Conservation (phyloP, 2,329 filamentous ascomycete species). For the Botryotinia convoluta region DNA sequence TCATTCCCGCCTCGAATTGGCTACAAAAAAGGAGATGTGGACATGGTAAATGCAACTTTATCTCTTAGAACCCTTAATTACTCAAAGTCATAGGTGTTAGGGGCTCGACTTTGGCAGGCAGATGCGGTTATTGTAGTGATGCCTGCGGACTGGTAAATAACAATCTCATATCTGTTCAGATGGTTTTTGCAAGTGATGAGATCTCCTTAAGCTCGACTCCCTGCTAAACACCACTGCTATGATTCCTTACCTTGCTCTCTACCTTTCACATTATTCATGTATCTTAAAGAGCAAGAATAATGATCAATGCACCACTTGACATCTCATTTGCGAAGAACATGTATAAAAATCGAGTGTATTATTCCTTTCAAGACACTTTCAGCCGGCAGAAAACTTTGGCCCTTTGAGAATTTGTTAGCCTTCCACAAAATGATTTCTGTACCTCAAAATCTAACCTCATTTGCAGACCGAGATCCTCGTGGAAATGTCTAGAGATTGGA, state of each 20-base stretch:
- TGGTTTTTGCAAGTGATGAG: slow-evolving; percentile 28
- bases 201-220: slow-evolving; percentile 10
- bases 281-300: slow-evolving; percentile 2
- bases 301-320: no score
- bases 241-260: slow-evolving; percentile 40
- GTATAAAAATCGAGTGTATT: no score
- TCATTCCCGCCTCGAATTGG: background rate
- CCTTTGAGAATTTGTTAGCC: no score
- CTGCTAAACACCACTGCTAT: slow-evolving; percentile 31
- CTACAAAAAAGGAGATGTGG: background rate
- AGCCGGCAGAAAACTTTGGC: no score
- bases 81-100: slow-evolving; percentile 11
- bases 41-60: background rate
- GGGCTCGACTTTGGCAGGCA: slow-evolving; percentile 29
- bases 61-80: background rate
- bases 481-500: slow-evolving; percentile 24
- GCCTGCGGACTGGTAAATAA: slow-evolving; percentile 30
- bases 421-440: no score
- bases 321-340: no score
- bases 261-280: slow-evolving; percentile 35
- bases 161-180: slow-evolving; percentile 27
- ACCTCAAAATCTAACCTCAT: no score
- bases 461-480: no score
- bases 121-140: slow-evolving; percentile 54
- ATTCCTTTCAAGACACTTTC: no score